Evolutionary conservation across 208 protist genomes (phyloP).

Genomic region (Strigomonas oncopelti): DNA sequence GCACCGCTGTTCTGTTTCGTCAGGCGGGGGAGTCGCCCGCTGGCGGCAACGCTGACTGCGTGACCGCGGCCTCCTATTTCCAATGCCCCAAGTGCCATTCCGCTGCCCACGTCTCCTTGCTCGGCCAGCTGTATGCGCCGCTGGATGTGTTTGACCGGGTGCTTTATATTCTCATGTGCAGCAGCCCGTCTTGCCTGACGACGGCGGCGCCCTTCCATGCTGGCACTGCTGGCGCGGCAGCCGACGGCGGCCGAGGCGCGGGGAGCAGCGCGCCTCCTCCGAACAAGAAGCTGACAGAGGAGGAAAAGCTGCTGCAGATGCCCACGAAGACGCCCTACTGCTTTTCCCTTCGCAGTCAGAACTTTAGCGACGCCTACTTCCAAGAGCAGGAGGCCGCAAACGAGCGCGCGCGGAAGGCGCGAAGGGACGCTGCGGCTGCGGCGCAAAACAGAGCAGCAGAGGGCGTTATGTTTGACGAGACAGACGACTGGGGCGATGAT

Average conservation of each 20-base stretch:
- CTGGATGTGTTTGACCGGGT: slow-evolving; percentile 77
- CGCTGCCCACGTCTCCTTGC: slow-evolving; percentile 43
- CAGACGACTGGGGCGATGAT: slow-evolving; percentile 42
- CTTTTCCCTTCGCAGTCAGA: slow-evolving; percentile 76
- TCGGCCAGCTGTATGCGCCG: slow-evolving; percentile 78
- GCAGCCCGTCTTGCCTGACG: background rate
- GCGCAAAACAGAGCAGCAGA: slow-evolving; percentile 10
- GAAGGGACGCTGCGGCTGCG: slow-evolving; percentile 12
- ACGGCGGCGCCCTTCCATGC: background rate
- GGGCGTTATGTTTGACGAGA: slow-evolving; percentile 46
- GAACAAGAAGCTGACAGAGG: background rate
- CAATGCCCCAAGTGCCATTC: slow-evolving; percentile 74
- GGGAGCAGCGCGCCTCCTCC: background rate
- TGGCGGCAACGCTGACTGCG: slow-evolving; percentile 11
- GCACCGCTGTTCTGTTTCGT: slow-evolving; percentile 57
- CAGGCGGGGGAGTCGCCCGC: slow-evolving; percentile 12
- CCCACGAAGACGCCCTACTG: slow-evolving; percentile 43
- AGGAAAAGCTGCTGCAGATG: background rate
- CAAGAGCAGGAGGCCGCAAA: slow-evolving; percentile 15
- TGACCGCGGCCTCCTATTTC: slow-evolving; percentile 32
- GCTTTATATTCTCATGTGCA: slow-evolving; percentile 76
- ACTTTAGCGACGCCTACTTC: slow-evolving; percentile 71
- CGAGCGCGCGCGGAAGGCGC: slow-evolving; percentile 1
- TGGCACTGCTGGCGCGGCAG: background rate
- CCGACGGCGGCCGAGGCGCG: background rate